Evolutionary conservation across 2,329 filamentous ascomycete species (phyloP).

Genomic region (Westerdykella sp.): DNA sequence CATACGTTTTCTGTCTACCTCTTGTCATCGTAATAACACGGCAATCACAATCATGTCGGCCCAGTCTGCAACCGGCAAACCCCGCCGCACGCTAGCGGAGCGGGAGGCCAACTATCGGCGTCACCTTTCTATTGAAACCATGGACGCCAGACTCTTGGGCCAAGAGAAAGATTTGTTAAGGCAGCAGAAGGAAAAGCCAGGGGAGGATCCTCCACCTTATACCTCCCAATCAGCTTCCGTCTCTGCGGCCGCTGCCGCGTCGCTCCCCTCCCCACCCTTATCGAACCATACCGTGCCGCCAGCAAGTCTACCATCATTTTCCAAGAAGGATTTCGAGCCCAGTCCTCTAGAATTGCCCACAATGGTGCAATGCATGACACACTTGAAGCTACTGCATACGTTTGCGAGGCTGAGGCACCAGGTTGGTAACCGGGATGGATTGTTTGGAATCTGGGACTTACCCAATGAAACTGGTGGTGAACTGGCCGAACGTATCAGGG

Average conservation of each 20-base stretch:
- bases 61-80: no score
- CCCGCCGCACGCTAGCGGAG: no score
- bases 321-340: slow-evolving; percentile 29
- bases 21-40: no score
- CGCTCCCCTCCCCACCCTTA: neutral
- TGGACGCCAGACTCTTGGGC: no score
- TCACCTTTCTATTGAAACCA: no score
- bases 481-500: slow-evolving; percentile 50
- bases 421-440: slow-evolving; percentile 58
- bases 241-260: slow-evolving; percentile 1
- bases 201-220: slow-evolving; percentile 10
- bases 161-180: no score
- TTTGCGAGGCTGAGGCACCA: slow-evolving; percentile 62
- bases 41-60: no score
- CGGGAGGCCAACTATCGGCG: no score
- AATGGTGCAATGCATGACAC: slow-evolving; percentile 58
- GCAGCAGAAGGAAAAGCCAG: neutral
- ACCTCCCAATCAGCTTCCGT: slow-evolving; percentile 4
- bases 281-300: no score
- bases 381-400: slow-evolving; percentile 66
- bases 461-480: no score
- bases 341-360: slow-evolving; percentile 38
- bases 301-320: neutral
- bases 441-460: slow-evolving; percentile 52
- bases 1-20: no score